phyloP scores from a whole-genome alignment of 2,329 filamentous ascomycete genomes.

The Exophiala lecanii-corni region DNA sequence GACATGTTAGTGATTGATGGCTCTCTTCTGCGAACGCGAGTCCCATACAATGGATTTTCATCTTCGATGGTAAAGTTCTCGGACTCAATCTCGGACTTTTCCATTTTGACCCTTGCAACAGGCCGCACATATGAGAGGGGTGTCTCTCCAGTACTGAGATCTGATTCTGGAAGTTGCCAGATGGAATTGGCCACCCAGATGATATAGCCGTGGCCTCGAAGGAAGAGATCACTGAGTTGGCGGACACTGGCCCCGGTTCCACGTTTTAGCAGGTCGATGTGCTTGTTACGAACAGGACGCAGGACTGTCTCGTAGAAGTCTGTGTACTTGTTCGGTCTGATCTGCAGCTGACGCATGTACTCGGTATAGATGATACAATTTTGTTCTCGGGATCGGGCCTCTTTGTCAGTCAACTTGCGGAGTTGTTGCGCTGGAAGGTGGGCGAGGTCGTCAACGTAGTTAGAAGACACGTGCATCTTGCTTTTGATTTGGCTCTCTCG shows the following conservation, averaged over 20 bases:
- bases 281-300: conserved; percentile 17
- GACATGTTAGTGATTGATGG: too few species aligned
- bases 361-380: conserved; percentile 9
- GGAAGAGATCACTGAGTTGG: conserved; percentile 6
- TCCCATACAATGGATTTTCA: too few species aligned
- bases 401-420: conserved; percentile 9
- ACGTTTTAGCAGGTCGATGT: conserved; percentile 9
- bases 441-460: conserved; percentile 6
- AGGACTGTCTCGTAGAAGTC: conserved; percentile 18
- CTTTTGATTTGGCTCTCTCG: too few species aligned
- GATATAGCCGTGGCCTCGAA: conserved; percentile 16
- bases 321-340: conserved; percentile 12
- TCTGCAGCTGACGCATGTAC: conserved; percentile 20
- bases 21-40: too few species aligned
- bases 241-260: conserved; percentile 8
- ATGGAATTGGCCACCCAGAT: conserved; percentile 15
- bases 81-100: too few species aligned
- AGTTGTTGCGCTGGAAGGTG: conserved; percentile 3
- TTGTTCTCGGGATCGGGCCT: conserved; percentile 2
- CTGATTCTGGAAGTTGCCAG: conserved; percentile 13
- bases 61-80: too few species aligned
- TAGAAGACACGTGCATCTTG: too few species aligned
- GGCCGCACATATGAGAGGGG: conserved; percentile 17
- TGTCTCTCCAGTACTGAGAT: conserved; percentile 16
- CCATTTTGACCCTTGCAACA: too few species aligned